Evolutionary conservation across 169 alveolate genomes (phyloP).

Genomic region (Plasmodium adleri): DNA sequence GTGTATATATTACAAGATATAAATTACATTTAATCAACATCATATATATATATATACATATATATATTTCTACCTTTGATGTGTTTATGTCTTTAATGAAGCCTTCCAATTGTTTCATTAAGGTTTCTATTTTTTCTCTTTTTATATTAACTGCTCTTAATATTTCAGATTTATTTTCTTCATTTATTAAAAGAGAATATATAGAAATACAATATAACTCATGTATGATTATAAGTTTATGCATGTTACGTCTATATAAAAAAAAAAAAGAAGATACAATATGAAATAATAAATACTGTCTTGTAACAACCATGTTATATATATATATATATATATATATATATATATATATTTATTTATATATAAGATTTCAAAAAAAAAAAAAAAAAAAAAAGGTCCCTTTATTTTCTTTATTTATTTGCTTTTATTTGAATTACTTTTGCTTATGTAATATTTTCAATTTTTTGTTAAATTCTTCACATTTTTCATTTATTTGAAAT

Average conservation of each 20-base stretch:
- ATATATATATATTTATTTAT: no score
- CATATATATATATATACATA: background rate
- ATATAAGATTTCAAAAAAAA: no score
- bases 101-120: background rate
- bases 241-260: conserved; percentile 22
- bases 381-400: no score
- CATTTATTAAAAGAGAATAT: conserved; percentile 63
- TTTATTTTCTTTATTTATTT: background rate
- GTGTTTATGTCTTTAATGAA: conserved; percentile 4
- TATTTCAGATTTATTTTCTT: conserved; percentile 19
- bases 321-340: no score
- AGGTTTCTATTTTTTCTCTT: conserved; percentile 3
- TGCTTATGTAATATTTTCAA: conserved; percentile 23
- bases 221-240: conserved; percentile 32
- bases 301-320: no score
- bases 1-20: background rate
- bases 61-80: conserved; percentile 10
- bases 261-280: background rate
- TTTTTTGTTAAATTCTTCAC: conserved; percentile 57
- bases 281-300: no score
- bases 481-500: conserved; percentile 46
- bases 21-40: no score
- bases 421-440: conserved; percentile 10
- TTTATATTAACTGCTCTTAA: conserved; percentile 6
- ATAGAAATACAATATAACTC: conserved; percentile 35